A percentile compares a stretch with the other conserved stretches of the same genome.
These are phyloP conservation scores for Adiantum capillusveneris DNA, from an alignment of 75 land plant species.

Conservation along the genomic window DNA sequence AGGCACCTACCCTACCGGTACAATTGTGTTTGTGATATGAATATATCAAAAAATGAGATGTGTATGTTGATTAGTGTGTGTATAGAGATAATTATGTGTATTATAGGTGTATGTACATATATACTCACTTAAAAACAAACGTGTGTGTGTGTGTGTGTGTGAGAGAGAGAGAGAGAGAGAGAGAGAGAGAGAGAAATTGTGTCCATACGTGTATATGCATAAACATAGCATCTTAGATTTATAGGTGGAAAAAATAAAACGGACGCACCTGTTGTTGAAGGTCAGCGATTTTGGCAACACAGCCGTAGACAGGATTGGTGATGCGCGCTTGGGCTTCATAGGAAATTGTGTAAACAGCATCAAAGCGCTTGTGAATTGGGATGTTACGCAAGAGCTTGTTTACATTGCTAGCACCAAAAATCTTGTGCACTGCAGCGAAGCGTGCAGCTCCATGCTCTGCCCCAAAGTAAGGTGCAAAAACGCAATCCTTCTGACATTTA, in stretches of 20 bases:
- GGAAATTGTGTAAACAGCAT: conserved; percentile 84
- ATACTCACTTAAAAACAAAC: too few relatives aligned
- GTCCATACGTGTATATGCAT: too few relatives aligned
- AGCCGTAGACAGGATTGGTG: conserved; percentile 91
- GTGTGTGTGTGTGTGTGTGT: too few relatives aligned
- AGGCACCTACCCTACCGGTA: too few relatives aligned
- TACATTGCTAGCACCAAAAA: conserved; percentile 98
- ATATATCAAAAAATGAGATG: too few relatives aligned
- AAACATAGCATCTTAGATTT: too few relatives aligned
- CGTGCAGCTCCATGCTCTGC: conserved; percentile 91
- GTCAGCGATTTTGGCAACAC: conserved; percentile 73
- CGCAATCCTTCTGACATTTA: conserved; percentile 80
- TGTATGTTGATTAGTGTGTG: too few relatives aligned
- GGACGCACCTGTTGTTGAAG: conserved; percentile 88
- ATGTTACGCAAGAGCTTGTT: conserved; percentile 68
- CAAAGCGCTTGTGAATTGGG: conserved; percentile 70
- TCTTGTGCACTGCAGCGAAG: conserved; percentile 95
- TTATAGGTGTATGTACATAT: too few relatives aligned
- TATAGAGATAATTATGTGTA: too few relatives aligned
- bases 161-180: too few relatives aligned
- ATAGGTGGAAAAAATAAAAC: background rate
- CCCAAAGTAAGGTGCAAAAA: conserved; percentile 92
- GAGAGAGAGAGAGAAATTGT: too few relatives aligned
- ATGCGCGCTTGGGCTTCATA: conserved; percentile 93
- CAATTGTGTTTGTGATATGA: too few relatives aligned